Evolutionary conservation across 2,329 filamentous ascomycete genomes (phyloP).

Genomic region (Ceratocystis smalleyi): DNA sequence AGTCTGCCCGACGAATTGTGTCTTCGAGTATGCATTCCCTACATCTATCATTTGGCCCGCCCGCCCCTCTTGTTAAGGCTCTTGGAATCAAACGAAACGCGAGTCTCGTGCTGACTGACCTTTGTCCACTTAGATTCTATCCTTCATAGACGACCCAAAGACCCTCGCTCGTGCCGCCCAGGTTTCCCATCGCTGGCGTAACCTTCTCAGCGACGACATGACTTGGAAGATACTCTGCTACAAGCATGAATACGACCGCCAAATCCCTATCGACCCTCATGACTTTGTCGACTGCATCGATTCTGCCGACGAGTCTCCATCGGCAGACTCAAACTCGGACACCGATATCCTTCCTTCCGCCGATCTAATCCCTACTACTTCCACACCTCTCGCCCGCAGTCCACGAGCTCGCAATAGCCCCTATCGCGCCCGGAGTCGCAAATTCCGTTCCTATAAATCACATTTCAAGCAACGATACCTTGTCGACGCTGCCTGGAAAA

Average conservation of each 20-base stretch:
- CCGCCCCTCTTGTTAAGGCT: background rate
- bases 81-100: too few relatives aligned
- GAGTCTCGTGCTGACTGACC: too few relatives aligned
- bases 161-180: conserved; percentile 86
- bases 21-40: conserved; percentile 45
- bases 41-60: background rate
- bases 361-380: background rate
- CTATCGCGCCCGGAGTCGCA: conserved; percentile 29
- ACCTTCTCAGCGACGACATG: conserved; percentile 87
- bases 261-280: conserved; percentile 33
- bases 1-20: conserved; percentile 86
- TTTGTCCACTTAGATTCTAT: conserved; percentile 51
- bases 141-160: conserved; percentile 92
- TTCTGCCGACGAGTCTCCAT: background rate
- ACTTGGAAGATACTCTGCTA: conserved; percentile 97
- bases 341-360: too few relatives aligned
- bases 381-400: conserved; percentile 20
- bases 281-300: background rate
- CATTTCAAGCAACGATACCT: conserved; percentile 97
- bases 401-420: conserved; percentile 16
- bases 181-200: conserved; percentile 88
- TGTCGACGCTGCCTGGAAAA: conserved; percentile 92
- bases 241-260: conserved; percentile 72
- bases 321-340: background rate
- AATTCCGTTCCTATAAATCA: conserved; percentile 74